phyloP scores from a whole-genome alignment of 169 alveolate species.

The Plasmodium knowlesi region DNA sequence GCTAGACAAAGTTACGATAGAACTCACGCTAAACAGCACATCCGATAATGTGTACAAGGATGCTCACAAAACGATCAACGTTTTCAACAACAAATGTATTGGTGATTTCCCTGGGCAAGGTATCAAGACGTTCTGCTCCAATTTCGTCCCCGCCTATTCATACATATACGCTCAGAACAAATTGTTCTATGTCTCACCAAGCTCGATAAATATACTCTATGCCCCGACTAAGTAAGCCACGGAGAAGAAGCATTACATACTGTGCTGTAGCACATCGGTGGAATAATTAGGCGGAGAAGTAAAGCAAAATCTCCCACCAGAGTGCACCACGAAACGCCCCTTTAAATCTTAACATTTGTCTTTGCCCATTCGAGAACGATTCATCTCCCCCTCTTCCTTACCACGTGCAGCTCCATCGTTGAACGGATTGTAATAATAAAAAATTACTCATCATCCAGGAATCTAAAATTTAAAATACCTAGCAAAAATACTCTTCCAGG shows the following conservation, averaged over 20 bases:
- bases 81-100: slow-evolving; percentile 55
- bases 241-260: not conserved
- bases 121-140: slow-evolving; percentile 62
- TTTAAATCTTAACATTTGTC: not conserved
- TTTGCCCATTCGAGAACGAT: not conserved
- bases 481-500: slow-evolving; percentile 50
- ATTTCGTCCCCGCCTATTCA: slow-evolving; percentile 64
- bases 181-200: slow-evolving; percentile 55
- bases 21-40: slow-evolving; percentile 28
- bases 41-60: slow-evolving; percentile 27
- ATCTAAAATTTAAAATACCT: slow-evolving; percentile 65
- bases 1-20: slow-evolving; percentile 37
- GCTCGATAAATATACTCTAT: slow-evolving; percentile 57
- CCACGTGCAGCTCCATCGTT: slow-evolving; percentile 31
- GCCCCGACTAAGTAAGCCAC: slow-evolving; percentile 70
- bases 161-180: slow-evolving; percentile 64
- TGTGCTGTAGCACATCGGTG: not conserved
- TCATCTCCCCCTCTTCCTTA: not conserved
- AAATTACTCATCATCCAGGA: slow-evolving; percentile 37
- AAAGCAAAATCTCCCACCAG: not conserved
- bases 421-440: slow-evolving; percentile 69
- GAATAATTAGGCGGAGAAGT: not conserved
- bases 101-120: slow-evolving; percentile 12
- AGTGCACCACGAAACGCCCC: not conserved
- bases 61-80: slow-evolving; percentile 57